Evolutionary conservation across 345 rosid genomes (phyloP).

Genomic region (Balakata baccata): DNA sequence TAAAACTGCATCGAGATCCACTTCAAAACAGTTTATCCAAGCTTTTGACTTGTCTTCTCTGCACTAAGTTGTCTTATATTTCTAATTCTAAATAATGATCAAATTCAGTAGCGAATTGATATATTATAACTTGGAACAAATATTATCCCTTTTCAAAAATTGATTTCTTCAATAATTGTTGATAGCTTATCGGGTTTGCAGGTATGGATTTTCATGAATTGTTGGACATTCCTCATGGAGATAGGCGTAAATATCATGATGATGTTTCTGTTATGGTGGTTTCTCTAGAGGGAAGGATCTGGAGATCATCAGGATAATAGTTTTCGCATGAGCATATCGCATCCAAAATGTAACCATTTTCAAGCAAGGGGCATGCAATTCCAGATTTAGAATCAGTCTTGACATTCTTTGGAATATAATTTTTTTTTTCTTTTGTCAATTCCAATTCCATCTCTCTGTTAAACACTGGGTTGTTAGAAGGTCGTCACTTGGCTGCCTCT

Average conservation of each 20-base stretch:
- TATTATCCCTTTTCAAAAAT: background rate
- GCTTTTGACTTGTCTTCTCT: background rate
- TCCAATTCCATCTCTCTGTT: background rate
- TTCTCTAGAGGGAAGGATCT: constrained; percentile 92
- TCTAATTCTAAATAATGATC: background rate
- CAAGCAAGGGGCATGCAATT: constrained; percentile 34
- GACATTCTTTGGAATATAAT: constrained; percentile 21
- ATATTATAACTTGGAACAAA: background rate
- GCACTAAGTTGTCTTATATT: background rate
- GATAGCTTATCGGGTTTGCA: constrained; percentile 27
- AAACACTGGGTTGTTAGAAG: background rate
- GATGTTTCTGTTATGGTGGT: constrained; percentile 98
- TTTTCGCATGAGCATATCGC: constrained; percentile 21
- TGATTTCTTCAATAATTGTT: background rate
- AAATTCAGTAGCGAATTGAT: too few relatives aligned
- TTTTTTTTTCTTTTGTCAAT: constrained; percentile 4
- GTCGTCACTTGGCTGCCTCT: constrained; percentile 1
- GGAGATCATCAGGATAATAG: constrained; percentile 84
- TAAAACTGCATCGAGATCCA: background rate
- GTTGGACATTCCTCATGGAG: constrained; percentile 91
- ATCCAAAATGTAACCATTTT: constrained; percentile 33
- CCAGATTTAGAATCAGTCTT: constrained; percentile 32
- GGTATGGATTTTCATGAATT: constrained; percentile 95
- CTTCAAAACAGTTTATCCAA: background rate
- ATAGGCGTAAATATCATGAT: constrained; percentile 90